Percentiles rank a stretch among this genome's conserved stretches.
Evolutionary conservation across 345 rosid species (phyloP).

Genomic region (Rhodamnia argentea): DNA sequence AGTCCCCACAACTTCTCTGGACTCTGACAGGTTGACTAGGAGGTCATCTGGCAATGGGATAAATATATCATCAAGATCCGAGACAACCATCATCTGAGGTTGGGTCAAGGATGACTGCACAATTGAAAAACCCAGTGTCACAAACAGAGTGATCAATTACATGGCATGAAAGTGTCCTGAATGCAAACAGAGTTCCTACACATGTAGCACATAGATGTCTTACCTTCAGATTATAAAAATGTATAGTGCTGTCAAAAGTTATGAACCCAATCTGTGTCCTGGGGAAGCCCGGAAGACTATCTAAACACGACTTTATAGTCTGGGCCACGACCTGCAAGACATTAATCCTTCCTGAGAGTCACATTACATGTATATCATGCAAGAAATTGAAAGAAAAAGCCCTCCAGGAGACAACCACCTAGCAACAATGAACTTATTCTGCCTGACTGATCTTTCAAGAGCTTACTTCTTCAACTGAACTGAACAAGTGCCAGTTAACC

Average conservation of each 20-base stretch:
- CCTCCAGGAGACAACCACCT: background rate
- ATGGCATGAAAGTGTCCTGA: background rate
- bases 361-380: background rate
- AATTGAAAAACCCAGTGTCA: background rate
- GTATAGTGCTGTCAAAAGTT: constrained; percentile 94
- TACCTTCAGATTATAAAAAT: constrained; percentile 98
- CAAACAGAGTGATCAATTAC: background rate
- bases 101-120: constrained; percentile 92
- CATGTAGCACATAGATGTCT: constrained; percentile 3
- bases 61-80: constrained; percentile 92
- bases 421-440: background rate
- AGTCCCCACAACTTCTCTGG: constrained; percentile 80
- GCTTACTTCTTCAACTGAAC: background rate
- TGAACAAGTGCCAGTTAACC: background rate
- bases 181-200: background rate
- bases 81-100: constrained; percentile 99
- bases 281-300: constrained; percentile 90
- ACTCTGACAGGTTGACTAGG: constrained; percentile 97
- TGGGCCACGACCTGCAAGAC: constrained; percentile 74
- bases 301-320: constrained; percentile 90
- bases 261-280: constrained; percentile 98
- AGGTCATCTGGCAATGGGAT: constrained; percentile 96
- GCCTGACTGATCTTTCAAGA: background rate
- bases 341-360: background rate
- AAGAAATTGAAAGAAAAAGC: background rate